Conservation (phyloP, 202 grass and related monocot species). For the Eragrostis tef region DNA sequence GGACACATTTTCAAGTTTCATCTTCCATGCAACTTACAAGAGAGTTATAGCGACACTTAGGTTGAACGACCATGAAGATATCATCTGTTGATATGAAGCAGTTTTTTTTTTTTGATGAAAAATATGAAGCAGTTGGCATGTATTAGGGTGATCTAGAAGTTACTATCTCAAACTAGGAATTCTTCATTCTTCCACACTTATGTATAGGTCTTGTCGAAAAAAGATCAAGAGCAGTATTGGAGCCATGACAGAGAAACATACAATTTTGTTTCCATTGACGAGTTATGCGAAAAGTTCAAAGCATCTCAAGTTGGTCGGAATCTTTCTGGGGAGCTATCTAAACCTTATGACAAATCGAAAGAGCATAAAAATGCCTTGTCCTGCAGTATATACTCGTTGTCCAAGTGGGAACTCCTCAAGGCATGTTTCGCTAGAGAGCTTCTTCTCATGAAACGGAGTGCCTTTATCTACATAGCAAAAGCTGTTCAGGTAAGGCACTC, state of each 20-base stretch:
- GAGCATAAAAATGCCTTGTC: conserved; percentile 62
- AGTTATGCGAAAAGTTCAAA: conserved; percentile 63
- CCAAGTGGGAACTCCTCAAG: conserved; percentile 78
- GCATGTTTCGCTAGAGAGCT: conserved; percentile 76
- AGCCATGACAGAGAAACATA: conserved; percentile 45
- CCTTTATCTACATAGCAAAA: conserved; percentile 68
- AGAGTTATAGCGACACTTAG: conserved; percentile 8
- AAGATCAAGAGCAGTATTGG: conserved; percentile 92
- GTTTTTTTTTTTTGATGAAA: no score
- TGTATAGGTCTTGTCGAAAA: conserved; percentile 73
- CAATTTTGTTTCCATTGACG: conserved; percentile 59
- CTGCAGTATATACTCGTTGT: conserved; percentile 68
- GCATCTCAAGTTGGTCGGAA: conserved; percentile 53
- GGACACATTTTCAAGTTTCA: conserved; percentile 13
- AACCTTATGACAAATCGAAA: conserved; percentile 54
- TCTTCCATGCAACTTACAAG: conserved; percentile 3
- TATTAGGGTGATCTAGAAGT: background rate
- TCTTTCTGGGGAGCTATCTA: conserved; percentile 60
- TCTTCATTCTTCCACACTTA: conserved; percentile 25
- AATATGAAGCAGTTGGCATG: background rate
- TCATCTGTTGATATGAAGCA: background rate
- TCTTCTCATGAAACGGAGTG: conserved; percentile 86
- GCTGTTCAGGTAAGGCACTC: conserved; percentile 52
- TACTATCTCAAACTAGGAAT: conserved; percentile 4
- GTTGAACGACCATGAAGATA: background rate